These are phyloP conservation scores for Taiozyma sp. DNA, from an alignment of 1,139 yeast genomes.

Conservation along the genomic window DNA sequence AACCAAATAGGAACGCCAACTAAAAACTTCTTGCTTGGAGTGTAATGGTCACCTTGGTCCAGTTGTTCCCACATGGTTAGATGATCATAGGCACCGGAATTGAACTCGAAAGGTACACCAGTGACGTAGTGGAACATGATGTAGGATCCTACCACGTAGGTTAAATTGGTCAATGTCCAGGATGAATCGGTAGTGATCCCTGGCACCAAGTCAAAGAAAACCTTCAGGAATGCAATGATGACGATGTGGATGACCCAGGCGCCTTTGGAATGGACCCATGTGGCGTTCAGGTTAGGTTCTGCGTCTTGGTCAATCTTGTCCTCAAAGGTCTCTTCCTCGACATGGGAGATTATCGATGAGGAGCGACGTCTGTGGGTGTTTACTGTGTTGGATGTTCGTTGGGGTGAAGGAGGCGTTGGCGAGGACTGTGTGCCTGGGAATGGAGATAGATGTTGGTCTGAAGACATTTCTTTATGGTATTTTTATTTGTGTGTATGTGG, in stretches of 20 bases:
- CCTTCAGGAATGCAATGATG: slow-evolving; percentile 65
- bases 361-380: slow-evolving; percentile 44
- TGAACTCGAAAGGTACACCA: slow-evolving; percentile 96
- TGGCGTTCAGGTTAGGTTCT: slow-evolving; percentile 86
- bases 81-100: slow-evolving; percentile 93
- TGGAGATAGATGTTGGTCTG: background rate
- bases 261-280: slow-evolving; percentile 94
- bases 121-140: slow-evolving; percentile 96
- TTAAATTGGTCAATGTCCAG: slow-evolving; percentile 91
- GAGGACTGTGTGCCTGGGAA: background rate
- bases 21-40: slow-evolving; percentile 92
- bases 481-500: no score
- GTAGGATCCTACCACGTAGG: slow-evolving; percentile 88
- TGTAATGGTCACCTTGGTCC: slow-evolving; percentile 94
- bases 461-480: background rate
- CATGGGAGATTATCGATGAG: slow-evolving; percentile 74
- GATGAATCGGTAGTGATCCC: slow-evolving; percentile 77
- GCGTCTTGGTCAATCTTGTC: slow-evolving; percentile 90
- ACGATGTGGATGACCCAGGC: slow-evolving; percentile 95
- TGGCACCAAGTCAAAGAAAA: slow-evolving; percentile 74
- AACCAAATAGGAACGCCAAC: slow-evolving; percentile 87
- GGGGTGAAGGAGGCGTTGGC: slow-evolving; percentile 12
- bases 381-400: slow-evolving; percentile 5
- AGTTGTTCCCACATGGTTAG: slow-evolving; percentile 99
- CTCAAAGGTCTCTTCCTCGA: slow-evolving; percentile 89